Evolutionary conservation across 2,329 filamentous ascomycete species (phyloP), one percentile per base, ranked within the genome.

Genomic region (Paecilomyces niveus): DNA sequence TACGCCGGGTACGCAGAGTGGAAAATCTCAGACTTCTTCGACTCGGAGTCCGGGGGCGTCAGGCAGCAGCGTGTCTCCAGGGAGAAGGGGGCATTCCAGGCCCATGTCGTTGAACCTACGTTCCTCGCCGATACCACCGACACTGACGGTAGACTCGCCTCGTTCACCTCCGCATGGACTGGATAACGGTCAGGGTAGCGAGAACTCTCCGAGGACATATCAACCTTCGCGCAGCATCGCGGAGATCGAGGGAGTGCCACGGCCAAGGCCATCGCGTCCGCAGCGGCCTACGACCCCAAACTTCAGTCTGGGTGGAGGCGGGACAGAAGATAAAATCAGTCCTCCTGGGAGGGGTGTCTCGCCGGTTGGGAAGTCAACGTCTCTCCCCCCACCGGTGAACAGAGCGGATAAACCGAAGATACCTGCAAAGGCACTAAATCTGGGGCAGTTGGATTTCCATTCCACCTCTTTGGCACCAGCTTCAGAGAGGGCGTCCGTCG

Each of bases 341-440:
- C 58, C 60, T 59, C 39, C 60, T 8, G 60, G 61, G 26, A 68
- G 65, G 15, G 53, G 58, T 33, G 51, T 55, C 45, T 58, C 64
- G 9, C 60, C 73, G 10, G 69, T 70, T 31, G 65, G 67, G 11
- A 71, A 73, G 55, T 53, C 61, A 53, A 61, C 68, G 2, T 80
- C 81, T 3, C 71, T 80, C 10, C 89, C 90, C 9, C 90, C 91
- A 3, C 88, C 89, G 0, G 82, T 92, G 39, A 94, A 95, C 70
- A 85, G 92, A 57, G 85, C 86, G 31, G 89, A 90, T 49, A 96
- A 95, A 72, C 88, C 88, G 3, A 87, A 85, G 66, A 82, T 89
- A 57, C 80, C 80, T 10, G 71, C 74, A 9, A 84, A 85, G 62
- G 70, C 69, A 11, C 69, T 70, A 13, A 71, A 63, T 51, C 62